Conservation (phyloP, 805 yeast genomes). For the Ogataea neopini region DNA sequence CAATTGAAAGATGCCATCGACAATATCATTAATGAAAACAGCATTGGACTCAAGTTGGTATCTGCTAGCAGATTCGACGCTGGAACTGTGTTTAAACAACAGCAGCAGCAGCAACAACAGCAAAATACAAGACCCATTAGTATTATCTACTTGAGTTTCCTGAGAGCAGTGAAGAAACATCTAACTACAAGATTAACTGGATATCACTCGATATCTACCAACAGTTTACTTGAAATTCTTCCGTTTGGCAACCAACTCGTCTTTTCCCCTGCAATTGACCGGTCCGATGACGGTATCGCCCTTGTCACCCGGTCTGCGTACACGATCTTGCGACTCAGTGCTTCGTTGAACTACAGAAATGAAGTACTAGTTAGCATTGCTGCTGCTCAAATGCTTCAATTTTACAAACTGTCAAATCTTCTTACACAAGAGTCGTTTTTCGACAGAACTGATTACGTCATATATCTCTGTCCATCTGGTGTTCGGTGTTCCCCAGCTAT, state of each 20-base stretch:
- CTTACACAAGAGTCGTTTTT: constrained; percentile 16
- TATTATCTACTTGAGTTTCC: constrained; percentile 45
- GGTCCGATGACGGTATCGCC: constrained; percentile 2
- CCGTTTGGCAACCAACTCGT: constrained; percentile 54
- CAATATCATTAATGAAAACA: constrained; percentile 31
- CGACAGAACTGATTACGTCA: constrained; percentile 37
- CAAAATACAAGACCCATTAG: constrained; percentile 30
- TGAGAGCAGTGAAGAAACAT: constrained; percentile 49
- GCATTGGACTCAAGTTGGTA: constrained; percentile 26
- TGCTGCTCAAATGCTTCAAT: constrained; percentile 15
- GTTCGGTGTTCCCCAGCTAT: constrained; percentile 46
- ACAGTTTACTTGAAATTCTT: constrained; percentile 37
- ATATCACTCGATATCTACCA: constrained; percentile 24
- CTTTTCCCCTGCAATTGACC: constrained; percentile 29
- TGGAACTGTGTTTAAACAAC: constrained; percentile 25
- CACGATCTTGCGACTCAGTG: constrained; percentile 45
- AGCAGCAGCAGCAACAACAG: constrained; percentile 12
- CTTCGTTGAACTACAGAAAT: constrained; percentile 48
- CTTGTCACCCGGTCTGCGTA: constrained; percentile 11
- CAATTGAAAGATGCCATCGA: constrained; percentile 36
- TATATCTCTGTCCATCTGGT: constrained; percentile 58
- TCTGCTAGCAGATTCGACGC: constrained; percentile 33
- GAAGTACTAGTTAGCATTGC: constrained; percentile 43
- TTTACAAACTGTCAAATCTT: constrained; percentile 24
- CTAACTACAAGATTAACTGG: constrained; percentile 31